Evolutionary conservation across 805 yeast genomes (phyloP), one percentile per base, ranked within the genome.

Genomic region (Metschnikowia noctiluminum): DNA sequence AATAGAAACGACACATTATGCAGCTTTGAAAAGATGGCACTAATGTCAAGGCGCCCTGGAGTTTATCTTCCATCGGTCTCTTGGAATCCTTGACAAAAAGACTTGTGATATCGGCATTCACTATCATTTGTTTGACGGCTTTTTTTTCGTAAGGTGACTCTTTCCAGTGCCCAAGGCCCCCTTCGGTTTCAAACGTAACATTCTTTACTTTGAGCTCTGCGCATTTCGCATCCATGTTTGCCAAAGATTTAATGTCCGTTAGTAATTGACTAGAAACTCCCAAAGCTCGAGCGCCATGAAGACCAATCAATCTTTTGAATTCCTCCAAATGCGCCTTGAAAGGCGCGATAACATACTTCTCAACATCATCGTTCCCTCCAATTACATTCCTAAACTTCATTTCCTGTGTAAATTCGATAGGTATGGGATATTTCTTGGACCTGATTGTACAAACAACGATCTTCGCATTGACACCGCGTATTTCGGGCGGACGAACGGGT

Each of bases 1-100:
- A 64, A 56, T 64, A 64, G 47, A 55, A 56, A 9, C 69, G 55
- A 16, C 66, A 65, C 36, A 63, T 47, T 15, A 64, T 57, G 42
- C 69, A 64, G 36, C 64, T 62, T 45, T 64, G 67, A 49, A 63
- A 64, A 12, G 59, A 55, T 10, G 69, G 69, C 13, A 64, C 64
- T 27, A 64, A 45, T 27, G 54, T 48, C 40, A 57, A 50, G 6
- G 57, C 61, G 12, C 52, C 52, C n/a, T 39, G 43, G 40, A 49
- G 13, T 37, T 49, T 48, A 13, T 62, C 62, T 27, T 50, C 54
- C 7, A 45, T 39, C 15, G 47, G 51, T 4, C 48, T 39, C 34
- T 43, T 44, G 13, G 47, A 34, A 26, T 53, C 56, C 34, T 47
- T 52, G 1, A 47, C 35, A 38, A 50, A 51, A 13, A 54, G 43